phyloP scores from a whole-genome alignment of 2,329 filamentous ascomycete genomes.

The Paraconiothyrium brasiliense region DNA sequence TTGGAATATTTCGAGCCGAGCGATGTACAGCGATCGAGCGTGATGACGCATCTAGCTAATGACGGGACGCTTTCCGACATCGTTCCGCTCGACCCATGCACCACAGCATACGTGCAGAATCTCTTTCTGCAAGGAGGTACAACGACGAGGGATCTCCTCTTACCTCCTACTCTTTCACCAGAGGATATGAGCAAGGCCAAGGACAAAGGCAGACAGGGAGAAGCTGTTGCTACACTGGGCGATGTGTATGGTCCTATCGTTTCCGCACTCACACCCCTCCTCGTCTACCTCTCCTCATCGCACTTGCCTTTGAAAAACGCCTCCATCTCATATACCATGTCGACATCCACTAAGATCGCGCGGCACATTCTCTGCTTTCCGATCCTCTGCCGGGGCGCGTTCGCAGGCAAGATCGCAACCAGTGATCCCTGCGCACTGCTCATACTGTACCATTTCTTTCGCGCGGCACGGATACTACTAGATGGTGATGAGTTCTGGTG shows the following conservation, averaged over 20 bases:
- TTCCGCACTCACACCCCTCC: not conserved
- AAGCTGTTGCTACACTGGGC: too few relatives aligned
- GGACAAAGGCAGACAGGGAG: too few relatives aligned
- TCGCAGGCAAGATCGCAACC: not conserved
- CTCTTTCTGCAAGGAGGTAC: not conserved
- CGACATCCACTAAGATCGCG: not conserved
- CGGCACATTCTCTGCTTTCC: slow-evolving; percentile 3
- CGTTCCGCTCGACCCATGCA: not conserved
- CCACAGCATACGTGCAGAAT: not conserved
- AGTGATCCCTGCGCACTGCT: not conserved
- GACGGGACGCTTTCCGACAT: not conserved
- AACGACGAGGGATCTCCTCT: too few relatives aligned
- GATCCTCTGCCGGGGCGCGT: not conserved
- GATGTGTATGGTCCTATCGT: not conserved
- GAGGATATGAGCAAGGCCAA: too few relatives aligned
- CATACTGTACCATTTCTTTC: slow-evolving; percentile 1
- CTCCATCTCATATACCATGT: not conserved
- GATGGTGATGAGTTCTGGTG: not conserved
- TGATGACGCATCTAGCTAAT: not conserved
- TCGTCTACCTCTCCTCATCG: not conserved
- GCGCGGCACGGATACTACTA: not conserved
- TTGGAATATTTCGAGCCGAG: not conserved
- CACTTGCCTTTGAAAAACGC: not conserved
- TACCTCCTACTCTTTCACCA: too few relatives aligned
- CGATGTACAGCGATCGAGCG: not conserved